These are phyloP conservation scores for Triadica sebifera DNA, from an alignment of 345 rosid genomes.

Conservation along the genomic window DNA sequence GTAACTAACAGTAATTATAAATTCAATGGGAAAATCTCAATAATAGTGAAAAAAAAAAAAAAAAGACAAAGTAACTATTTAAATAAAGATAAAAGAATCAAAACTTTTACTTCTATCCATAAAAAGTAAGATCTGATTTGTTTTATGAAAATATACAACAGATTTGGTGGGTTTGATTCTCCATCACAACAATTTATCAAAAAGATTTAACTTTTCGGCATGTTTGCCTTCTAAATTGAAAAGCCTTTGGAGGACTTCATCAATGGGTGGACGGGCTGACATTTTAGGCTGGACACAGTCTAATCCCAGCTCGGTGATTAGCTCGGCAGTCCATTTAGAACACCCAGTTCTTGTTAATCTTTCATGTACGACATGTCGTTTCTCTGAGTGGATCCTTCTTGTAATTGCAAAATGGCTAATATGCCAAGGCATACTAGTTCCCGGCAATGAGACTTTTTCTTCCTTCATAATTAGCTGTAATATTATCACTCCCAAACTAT, in stretches of 20 bases:
- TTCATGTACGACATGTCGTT: neutral
- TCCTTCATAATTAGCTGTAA: constrained; percentile 13
- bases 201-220: neutral
- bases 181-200: too few relatives aligned
- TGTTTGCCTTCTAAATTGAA: neutral
- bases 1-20: too few relatives aligned
- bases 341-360: neutral
- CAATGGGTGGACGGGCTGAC: constrained; percentile 5
- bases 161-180: too few relatives aligned
- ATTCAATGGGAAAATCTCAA: too few relatives aligned
- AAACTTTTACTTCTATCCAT: too few relatives aligned
- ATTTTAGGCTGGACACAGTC: neutral
- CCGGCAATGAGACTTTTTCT: neutral
- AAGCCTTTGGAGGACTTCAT: neutral
- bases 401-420: neutral
- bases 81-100: too few relatives aligned
- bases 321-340: neutral
- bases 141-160: too few relatives aligned
- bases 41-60: too few relatives aligned
- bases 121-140: too few relatives aligned
- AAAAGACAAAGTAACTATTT: too few relatives aligned
- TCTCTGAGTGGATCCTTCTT: neutral
- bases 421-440: neutral
- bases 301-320: constrained; percentile 1
- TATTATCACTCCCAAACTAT: constrained; percentile 12